Base-by-base conservation (phyloP, 208 protist genomes). In the Trypanosoma scelopori region DNA sequence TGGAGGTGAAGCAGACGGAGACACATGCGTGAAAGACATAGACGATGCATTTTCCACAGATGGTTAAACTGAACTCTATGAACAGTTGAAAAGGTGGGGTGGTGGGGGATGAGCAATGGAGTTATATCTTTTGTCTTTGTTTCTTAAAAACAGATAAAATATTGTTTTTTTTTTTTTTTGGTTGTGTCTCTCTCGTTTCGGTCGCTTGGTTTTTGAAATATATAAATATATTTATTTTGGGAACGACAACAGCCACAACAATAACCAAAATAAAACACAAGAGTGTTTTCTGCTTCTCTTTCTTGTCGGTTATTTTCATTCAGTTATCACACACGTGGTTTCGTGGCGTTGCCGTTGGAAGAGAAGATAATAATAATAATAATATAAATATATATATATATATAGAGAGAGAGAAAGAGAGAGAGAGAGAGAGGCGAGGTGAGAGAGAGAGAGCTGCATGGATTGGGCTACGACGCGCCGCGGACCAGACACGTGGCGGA, bases 401-500 rank as follows among this genome's bases (percentile, higher is more conserved):
- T n/a, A 49, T 49, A 48, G 11, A 43, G 37, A 58, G 5, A 6
- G 28, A 5, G 12, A 43, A 43, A 6, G 15, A n/a, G 22, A 35
- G 46, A 64, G n/a, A 18, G 23, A 52, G 22, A 25, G 49, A 55
- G 7, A 55, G 49, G 22, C 20, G 28, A 4, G 28, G 25, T 32
- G 22, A 32, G 16, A 30, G 5, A 55, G 22, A 32, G 22, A 56
- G 25, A 41, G 5, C 23, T 18, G 18, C 22, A 75, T 76, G 69
- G 71, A 78, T 49, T 58, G 55, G 15, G 15, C 53, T 18, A 22
- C 50, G 16, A 47, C 49, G 18, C 57, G 63, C n/a, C 55, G 66
- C 4, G 55, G 39, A 23, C 27, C 32, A 45, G 64, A 76, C 6
- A 12, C 37, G 39, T 25, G 59, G 20, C 71, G 65, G 35, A 60